Percentiles rank a stretch among this genome's conserved stretches.
phyloP scores from a whole-genome alignment of 495 filamentous ascomycete genomes.

The Hypoxylon rickii region DNA sequence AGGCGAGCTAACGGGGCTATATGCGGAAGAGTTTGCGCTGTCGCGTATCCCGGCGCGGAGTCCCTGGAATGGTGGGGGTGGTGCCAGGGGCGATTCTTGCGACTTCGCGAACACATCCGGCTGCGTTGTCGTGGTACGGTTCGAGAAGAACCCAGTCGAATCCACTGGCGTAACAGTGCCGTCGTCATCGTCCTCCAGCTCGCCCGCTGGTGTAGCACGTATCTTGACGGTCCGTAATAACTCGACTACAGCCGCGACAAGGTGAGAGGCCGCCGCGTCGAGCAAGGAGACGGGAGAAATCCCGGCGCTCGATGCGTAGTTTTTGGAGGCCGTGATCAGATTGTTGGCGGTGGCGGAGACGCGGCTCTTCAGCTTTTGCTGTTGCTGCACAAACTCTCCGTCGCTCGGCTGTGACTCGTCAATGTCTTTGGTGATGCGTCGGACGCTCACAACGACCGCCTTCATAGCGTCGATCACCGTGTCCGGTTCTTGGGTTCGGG shows the following conservation, averaged over 20 bases:
- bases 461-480: conserved; percentile 81
- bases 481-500: conserved; percentile 71
- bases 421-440: conserved; percentile 78
- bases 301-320: conserved; percentile 77
- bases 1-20: conserved; percentile 59
- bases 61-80: conserved; percentile 56
- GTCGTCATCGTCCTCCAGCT: conserved; percentile 77
- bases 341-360: conserved; percentile 94
- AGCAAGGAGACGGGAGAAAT: conserved; percentile 93
- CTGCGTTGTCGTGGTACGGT: conserved; percentile 42
- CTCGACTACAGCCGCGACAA: conserved; percentile 84
- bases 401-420: conserved; percentile 59
- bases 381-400: conserved; percentile 53
- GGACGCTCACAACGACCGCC: conserved; percentile 75
- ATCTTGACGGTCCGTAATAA: conserved; percentile 84
- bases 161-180: conserved; percentile 58
- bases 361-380: conserved; percentile 71
- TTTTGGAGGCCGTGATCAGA: conserved; percentile 90
- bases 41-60: conserved; percentile 44
- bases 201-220: conserved; percentile 69
- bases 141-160: conserved; percentile 58
- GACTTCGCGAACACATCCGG: conserved; percentile 38
- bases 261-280: conserved; percentile 93
- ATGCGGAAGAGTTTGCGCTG: conserved; percentile 58
- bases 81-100: conserved; percentile 40